phyloP scores from a whole-genome alignment of 2,329 filamentous ascomycete genomes.

The Diaporthe citriasiana region DNA sequence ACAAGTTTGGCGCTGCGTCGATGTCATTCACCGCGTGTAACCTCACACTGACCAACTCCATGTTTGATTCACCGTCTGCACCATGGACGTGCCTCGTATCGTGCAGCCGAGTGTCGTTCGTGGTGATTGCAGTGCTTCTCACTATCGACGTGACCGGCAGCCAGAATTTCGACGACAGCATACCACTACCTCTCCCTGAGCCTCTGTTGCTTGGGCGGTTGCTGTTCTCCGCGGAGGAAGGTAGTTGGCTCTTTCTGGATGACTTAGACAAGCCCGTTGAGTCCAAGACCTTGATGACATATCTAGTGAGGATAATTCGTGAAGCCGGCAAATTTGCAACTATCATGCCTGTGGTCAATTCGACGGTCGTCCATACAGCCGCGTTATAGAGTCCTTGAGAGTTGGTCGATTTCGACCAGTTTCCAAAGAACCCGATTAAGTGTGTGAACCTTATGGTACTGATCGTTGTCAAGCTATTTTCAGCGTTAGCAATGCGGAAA shows the following conservation, averaged over 20 bases:
- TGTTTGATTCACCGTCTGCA: conserved; percentile 1
- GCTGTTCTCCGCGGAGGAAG: conserved; percentile 1
- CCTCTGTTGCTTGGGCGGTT: conserved; percentile 2
- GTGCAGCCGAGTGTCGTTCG: not conserved
- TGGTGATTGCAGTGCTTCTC: conserved; percentile 1
- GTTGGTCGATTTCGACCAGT: not conserved
- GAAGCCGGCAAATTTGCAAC: conserved; percentile 26
- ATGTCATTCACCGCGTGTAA: not conserved
- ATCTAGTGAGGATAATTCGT: conserved; percentile 11
- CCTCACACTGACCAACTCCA: conserved; percentile 26
- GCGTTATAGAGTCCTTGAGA: conserved; percentile 12
- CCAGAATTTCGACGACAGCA: conserved; percentile 23
- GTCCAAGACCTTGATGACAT: not conserved
- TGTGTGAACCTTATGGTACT: conserved; percentile 48
- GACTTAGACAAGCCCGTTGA: conserved; percentile 12
- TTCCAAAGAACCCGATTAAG: conserved; percentile 6
- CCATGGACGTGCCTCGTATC: not conserved
- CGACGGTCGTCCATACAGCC: conserved; percentile 15
- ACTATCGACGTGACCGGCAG: not conserved
- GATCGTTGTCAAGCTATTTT: conserved; percentile 50
- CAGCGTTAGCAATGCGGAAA: not conserved
- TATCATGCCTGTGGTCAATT: conserved; percentile 25
- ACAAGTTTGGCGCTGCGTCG: not conserved
- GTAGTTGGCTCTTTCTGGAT: not conserved
- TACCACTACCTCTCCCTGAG: not conserved